phyloP scores from a whole-genome alignment of 805 yeast genomes.

The Torulaspora maleeae region DNA sequence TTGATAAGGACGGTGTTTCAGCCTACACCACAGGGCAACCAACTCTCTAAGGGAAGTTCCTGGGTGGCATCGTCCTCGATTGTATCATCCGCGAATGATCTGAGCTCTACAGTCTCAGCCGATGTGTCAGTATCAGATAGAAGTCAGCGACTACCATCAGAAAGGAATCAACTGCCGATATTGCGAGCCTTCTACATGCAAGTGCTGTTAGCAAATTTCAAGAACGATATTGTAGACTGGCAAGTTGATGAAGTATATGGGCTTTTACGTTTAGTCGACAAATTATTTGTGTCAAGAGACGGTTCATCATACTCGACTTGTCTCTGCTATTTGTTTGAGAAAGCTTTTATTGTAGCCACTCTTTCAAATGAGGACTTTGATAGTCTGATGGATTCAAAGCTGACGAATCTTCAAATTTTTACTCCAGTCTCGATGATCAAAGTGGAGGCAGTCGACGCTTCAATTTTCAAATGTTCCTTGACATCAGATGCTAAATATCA shows the following conservation, averaged over 20 bases:
- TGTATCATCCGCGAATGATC: constrained; percentile 3
- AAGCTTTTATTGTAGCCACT: constrained; percentile 19
- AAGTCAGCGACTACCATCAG: constrained; percentile 6
- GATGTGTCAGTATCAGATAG: constrained; percentile 5
- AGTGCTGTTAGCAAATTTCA: constrained; percentile 19
- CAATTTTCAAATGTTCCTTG: constrained; percentile 21
- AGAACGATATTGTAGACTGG: constrained; percentile 20
- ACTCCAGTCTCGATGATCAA: constrained; percentile 11
- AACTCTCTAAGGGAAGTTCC: constrained; percentile 1
- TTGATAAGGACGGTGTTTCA: neutral
- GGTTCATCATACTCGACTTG: constrained; percentile 26
- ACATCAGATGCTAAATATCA: constrained; percentile 2
- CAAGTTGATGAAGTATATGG: constrained; percentile 36
- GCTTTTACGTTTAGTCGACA: constrained; percentile 36
- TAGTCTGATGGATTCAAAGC: constrained; percentile 8
- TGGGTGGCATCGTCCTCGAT: constrained; percentile 2
- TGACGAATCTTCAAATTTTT: constrained; percentile 16
- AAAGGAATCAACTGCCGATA: constrained; percentile 19
- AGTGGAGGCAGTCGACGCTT: constrained; percentile 24
- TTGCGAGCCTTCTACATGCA: constrained; percentile 28
- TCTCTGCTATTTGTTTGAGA: constrained; percentile 37
- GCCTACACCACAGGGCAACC: neutral
- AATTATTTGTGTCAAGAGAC: constrained; percentile 31
- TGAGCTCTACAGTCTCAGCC: neutral
- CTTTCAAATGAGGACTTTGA: constrained; percentile 8